Conservation (phyloP, 345 rosid species). For the Eucalyptus microcorys region DNA sequence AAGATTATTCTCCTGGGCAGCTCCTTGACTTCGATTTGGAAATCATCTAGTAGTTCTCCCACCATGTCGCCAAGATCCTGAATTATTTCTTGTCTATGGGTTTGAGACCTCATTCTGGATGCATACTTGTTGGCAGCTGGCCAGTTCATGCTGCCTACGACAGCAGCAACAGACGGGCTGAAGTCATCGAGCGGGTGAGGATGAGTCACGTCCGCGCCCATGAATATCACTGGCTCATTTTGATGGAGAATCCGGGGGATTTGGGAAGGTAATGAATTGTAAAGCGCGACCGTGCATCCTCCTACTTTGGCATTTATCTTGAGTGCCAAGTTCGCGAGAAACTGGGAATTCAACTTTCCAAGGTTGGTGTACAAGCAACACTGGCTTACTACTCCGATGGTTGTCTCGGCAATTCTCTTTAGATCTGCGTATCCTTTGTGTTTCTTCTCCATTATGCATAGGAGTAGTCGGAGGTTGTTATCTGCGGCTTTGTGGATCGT, state of each 20-base stretch:
- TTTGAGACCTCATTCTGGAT: constrained; percentile 92
- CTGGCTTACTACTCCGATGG: constrained; percentile 75
- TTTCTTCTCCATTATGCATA: constrained; percentile 89
- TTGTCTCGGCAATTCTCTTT: constrained; percentile 89
- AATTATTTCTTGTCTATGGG: constrained; percentile 90
- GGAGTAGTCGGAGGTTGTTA: constrained; percentile 63
- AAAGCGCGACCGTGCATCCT: constrained; percentile 79
- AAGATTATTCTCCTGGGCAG: constrained; percentile 84
- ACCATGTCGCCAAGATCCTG: constrained; percentile 80
- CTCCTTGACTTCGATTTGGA: constrained; percentile 39
- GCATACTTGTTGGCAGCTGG: constrained; percentile 87
- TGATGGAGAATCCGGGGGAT: constrained; percentile 57
- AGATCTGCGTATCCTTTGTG: constrained; percentile 89
- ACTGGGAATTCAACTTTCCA: constrained; percentile 71
- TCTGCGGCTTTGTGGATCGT: constrained; percentile 54
- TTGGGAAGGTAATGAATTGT: constrained; percentile 68
- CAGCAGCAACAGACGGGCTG: constrained; percentile 97
- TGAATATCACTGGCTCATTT: constrained; percentile 85
- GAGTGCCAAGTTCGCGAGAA: constrained; percentile 82
- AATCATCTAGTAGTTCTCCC: constrained; percentile 72
- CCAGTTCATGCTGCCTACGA: constrained; percentile 99
- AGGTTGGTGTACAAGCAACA: constrained; percentile 90
- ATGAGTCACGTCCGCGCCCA: constrained; percentile 99
- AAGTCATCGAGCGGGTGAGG: constrained; percentile 92
- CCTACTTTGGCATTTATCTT: constrained; percentile 97